A percentile compares a stretch with the other conserved stretches of the same genome.
Evolutionary conservation across 2,329 filamentous ascomycete genomes (phyloP).

Genomic region (Cladosporium velox): DNA sequence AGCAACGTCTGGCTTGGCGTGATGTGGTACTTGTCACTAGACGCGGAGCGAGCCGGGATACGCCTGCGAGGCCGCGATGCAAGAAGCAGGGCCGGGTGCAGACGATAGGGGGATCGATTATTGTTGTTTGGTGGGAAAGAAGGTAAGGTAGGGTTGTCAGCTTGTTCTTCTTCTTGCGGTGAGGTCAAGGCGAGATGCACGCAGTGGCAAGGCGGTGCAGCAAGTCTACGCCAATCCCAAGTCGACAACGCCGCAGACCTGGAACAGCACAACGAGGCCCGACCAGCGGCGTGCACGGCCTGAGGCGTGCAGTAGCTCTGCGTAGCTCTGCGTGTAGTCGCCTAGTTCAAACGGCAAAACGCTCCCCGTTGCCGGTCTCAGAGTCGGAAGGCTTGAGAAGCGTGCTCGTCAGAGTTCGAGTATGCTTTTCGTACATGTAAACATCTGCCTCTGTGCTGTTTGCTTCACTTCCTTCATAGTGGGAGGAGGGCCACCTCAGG

Average conservation of each 20-base stretch:
- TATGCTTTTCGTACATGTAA: neutral
- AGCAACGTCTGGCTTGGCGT: conserved; percentile 1
- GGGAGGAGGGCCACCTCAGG: neutral
- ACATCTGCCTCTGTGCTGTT: neutral
- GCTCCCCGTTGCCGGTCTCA: conserved; percentile 9
- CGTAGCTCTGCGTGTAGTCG: neutral
- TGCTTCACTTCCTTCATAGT: neutral
- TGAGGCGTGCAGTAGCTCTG: neutral
- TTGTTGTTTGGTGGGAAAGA: neutral
- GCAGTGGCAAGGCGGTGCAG: conserved; percentile 3
- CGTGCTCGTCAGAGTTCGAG: neutral
- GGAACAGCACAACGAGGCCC: conserved; percentile 3
- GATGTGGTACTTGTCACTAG: neutral
- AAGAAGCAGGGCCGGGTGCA: neutral
- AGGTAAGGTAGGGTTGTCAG: neutral
- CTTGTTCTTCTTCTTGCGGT: neutral
- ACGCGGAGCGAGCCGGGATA: neutral
- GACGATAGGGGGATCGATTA: neutral
- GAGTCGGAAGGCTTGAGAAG: conserved; percentile 2
- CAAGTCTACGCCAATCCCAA: neutral
- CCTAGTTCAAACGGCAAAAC: neutral
- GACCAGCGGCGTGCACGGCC: neutral
- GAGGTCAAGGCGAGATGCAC: neutral
- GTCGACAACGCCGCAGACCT: neutral
- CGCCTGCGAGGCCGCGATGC: neutral